Evolutionary conservation across 306 rosid genomes (phyloP).

Genomic region (Arachis hypogaea): DNA sequence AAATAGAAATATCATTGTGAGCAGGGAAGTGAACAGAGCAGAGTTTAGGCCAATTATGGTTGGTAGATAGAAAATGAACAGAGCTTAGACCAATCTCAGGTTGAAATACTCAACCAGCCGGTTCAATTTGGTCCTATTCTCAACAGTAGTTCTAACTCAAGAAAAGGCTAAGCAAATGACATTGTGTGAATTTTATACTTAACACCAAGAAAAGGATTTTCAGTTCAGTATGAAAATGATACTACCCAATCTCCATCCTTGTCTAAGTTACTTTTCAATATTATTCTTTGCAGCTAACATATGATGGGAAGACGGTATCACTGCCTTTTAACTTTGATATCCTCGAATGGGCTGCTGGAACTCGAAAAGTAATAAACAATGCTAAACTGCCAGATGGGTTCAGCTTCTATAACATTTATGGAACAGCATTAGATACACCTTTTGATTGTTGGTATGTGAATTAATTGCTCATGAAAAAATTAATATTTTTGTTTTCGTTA

Average conservation of each 20-base stretch:
- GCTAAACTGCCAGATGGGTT: constrained; percentile 81
- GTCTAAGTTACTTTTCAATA: constrained; percentile 30
- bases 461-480: constrained; percentile 30
- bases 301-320: constrained; percentile 62
- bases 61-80: constrained; percentile 14
- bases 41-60: not conserved
- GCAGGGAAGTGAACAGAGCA: not conserved
- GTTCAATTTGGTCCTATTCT: constrained; percentile 23
- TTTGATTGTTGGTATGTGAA: constrained; percentile 83
- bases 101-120: constrained; percentile 17
- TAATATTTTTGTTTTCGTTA: constrained; percentile 3
- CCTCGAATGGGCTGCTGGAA: constrained; percentile 71
- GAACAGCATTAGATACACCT: constrained; percentile 77
- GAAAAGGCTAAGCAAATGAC: constrained; percentile 6
- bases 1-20: not conserved
- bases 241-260: too few relatives aligned
- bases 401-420: constrained; percentile 85
- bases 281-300: constrained; percentile 63
- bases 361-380: constrained; percentile 60
- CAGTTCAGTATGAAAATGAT: not conserved
- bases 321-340: constrained; percentile 79
- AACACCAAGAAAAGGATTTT: constrained; percentile 6
- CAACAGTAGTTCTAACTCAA: constrained; percentile 22
- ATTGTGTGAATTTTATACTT: constrained; percentile 15
- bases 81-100: constrained; percentile 5